Base-by-base conservation (phyloP, 805 yeast genomes). In the Wickerhamiella cacticola region DNA sequence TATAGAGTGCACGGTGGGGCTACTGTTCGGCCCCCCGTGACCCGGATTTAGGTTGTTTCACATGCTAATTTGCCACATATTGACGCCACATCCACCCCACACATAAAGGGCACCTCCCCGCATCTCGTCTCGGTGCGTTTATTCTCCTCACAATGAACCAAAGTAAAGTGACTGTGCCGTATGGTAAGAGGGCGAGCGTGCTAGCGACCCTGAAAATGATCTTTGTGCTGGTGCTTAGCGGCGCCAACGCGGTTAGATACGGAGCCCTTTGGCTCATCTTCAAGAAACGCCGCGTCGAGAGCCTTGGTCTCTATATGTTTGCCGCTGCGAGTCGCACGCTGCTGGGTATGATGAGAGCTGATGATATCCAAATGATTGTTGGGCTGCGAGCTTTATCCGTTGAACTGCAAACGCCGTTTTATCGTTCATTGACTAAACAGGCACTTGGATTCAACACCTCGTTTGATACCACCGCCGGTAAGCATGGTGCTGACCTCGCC, bases 361-460 rank as follows among this genome's bases (percentile, higher is more conserved):
- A 94, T 50, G 96, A 95, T 67, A 70, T 88, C 53, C 95, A 87
- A 71, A 79, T 94, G 50, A 49, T 51, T 33, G 50, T 55, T n/a
- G 59, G 59, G 28, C 49, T 54, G 80, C 82, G 59, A 65, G 86
- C 61, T 10, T 24, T 43, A 15, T 24, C 34, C n/a, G 22, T 12
- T 8, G 46, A 43, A 25, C 46, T 43, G 12, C 12, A 34, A n/a
- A 31, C 33, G n/a, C 41, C 41, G 34, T 31, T 43, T n/a, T 43
- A 43, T 24, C 28, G 34, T 15, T 8, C 15, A 7, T 18, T 43
- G 46, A 22, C 34, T 18, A 43, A 43, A 23, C n/a, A 31, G 18
- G 19, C 34, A 23, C 39, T 42, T 16, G 23, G 24, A 22, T 43
- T 43, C 34, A 43, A 43, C 34, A 12, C 25, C 18, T 16, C 26